Conservation (phyloP, 495 filamentous ascomycete genomes). For the Collariella sp. region DNA sequence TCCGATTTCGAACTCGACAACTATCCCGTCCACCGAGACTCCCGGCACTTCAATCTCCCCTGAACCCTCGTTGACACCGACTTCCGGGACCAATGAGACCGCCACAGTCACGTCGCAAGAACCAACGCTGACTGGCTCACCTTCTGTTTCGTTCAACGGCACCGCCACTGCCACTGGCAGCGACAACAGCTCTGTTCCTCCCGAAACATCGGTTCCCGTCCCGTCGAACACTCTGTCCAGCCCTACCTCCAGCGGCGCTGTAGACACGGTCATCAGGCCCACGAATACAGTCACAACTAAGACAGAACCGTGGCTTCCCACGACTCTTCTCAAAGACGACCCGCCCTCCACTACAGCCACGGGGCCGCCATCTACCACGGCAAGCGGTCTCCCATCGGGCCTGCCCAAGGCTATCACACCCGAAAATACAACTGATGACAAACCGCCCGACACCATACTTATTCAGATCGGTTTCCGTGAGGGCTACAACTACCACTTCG, state of each 20-base stretch:
- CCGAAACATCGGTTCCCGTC: background rate
- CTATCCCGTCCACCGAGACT: background rate
- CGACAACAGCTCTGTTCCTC: background rate
- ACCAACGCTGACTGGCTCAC: background rate
- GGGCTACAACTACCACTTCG: constrained; percentile 72
- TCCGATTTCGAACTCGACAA: background rate
- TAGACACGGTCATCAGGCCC: constrained; percentile 30
- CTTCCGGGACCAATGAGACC: background rate
- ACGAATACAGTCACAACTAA: constrained; percentile 35
- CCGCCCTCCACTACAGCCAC: constrained; percentile 27
- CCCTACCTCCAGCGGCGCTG: background rate
- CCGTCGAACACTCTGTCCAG: background rate
- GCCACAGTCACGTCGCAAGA: background rate
- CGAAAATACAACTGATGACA: constrained; percentile 14
- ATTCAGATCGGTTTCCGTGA: constrained; percentile 81
- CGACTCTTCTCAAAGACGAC: constrained; percentile 36
- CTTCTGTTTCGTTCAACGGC: background rate
- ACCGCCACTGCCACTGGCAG: background rate
- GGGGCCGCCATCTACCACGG: constrained; percentile 19
- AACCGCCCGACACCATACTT: constrained; percentile 53
- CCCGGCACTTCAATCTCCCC: background rate
- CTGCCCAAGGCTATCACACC: constrained; percentile 73
- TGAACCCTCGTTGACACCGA: background rate
- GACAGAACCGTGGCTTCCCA: constrained; percentile 37
- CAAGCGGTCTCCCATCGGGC: constrained; percentile 48